A percentile compares a stretch with the other conserved stretches of the same genome.
These are phyloP conservation scores for Boletus bicolor DNA, from an alignment of 768 basidiomycete genomes.

Conservation along the genomic window DNA sequence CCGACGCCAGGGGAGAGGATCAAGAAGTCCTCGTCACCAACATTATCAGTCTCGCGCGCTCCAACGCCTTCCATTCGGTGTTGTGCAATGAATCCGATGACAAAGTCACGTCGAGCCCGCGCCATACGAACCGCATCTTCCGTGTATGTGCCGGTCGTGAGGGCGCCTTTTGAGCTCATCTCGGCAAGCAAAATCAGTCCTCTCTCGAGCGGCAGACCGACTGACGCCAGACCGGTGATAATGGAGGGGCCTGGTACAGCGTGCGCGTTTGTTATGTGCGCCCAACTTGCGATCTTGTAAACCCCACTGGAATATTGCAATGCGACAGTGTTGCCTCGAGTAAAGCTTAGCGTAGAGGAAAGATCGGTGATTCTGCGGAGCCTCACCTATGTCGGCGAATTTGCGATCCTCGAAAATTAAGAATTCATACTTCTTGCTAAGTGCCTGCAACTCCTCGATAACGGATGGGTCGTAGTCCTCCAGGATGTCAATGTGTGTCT, in stretches of 20 bases:
- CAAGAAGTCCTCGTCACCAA: slow-evolving; percentile 73
- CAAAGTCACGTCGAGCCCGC: slow-evolving; percentile 74
- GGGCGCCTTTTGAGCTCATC: slow-evolving; percentile 89
- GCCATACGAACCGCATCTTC: slow-evolving; percentile 87
- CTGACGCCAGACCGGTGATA: slow-evolving; percentile 81
- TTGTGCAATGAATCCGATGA: slow-evolving; percentile 96
- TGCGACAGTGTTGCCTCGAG: slow-evolving; percentile 88
- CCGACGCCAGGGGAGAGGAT: slow-evolving; percentile 93
- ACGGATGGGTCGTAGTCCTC: slow-evolving; percentile 82
- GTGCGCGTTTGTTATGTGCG: slow-evolving; percentile 97
- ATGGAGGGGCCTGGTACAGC: slow-evolving; percentile 95
- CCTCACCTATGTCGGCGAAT: slow-evolving; percentile 94
- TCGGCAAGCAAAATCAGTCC: slow-evolving; percentile 91
- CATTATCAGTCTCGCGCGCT: slow-evolving; percentile 24
- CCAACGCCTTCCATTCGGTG: slow-evolving; percentile 73
- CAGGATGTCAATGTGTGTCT: slow-evolving; percentile 97
- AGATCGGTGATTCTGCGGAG: background rate
- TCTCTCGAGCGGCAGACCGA: slow-evolving; percentile 78
- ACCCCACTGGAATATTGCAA: slow-evolving; percentile 92
- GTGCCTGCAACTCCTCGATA: slow-evolving; percentile 61
- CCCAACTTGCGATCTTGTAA: slow-evolving; percentile 92
- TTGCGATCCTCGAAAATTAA: slow-evolving; percentile 98
- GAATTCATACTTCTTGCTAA: slow-evolving; percentile 84
- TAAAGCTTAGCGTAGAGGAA: background rate
- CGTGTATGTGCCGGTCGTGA: slow-evolving; percentile 83